Evolutionary conservation across 768 basidiomycete genomes (phyloP), one percentile per base, ranked within the genome.

Genomic region (Gloeopeniophorella convolvens): DNA sequence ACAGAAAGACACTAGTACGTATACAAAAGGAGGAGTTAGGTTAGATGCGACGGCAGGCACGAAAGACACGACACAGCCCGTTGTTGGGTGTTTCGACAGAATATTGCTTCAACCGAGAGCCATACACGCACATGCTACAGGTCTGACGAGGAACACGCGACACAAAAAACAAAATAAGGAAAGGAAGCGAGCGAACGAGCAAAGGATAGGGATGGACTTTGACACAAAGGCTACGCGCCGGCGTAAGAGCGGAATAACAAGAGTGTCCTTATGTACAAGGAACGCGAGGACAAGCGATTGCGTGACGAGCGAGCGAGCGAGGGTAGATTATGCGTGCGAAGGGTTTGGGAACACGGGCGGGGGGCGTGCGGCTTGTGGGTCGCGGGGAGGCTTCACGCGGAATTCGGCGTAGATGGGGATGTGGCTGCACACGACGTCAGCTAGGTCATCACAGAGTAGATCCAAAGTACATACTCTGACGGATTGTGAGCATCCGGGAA

Each of bases 401-500:
- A 91, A 88, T 65, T 89, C 83, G 62, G 76, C 69, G 55, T 78
- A 71, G 53, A 90, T 73, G 54, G 78, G 81, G 49, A 91, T 68
- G 62, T 91, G 88, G 63, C 88, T 90, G 57, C 30, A 55, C 42
- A 33, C 39, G 21, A 51, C 45, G 45, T 43, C 52, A 55, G 56
- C 50, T 54, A 55, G 44, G 47, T 60, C 34, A 61, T 49, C 49
- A 26, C 34, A 15, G 55, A 42, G 56, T 16, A 30, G 16, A 20
- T 24, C 30, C 54, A 57, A 48, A 51, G 39, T 13, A 83, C 91
- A 64, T 68, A 97, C 93, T 97, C 94, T 51, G 92, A 94, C 20
- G 95, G 92, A 76, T 93, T 96, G 64, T 97, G 91, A 2, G 83
- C 80, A 66, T 97, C 94, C 24, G 96, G 96, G 76, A 98, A 98